Conservation (phyloP, 1,284 basidiomycete species). For the Taiwanofungus camphoratus region DNA sequence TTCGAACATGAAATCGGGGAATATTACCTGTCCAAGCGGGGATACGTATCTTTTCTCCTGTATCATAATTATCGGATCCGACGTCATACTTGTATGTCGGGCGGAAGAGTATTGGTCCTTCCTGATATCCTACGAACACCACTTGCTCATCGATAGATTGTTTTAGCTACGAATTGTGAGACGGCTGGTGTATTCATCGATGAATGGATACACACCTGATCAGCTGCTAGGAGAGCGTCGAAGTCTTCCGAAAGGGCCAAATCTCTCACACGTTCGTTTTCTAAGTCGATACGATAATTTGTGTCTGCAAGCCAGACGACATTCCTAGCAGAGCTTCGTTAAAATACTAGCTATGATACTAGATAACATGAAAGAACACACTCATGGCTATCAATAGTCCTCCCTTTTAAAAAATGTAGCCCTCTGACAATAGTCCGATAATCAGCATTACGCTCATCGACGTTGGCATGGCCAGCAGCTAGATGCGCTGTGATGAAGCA, state of each 20-base stretch:
- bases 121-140: conserved; percentile 82
- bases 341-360: neutral
- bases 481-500: conserved; percentile 97
- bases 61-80: conserved; percentile 85
- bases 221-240: conserved; percentile 70
- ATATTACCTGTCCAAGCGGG: conserved; percentile 92
- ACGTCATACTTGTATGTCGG: conserved; percentile 89
- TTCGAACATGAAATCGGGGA: neutral
- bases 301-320: conserved; percentile 93
- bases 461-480: conserved; percentile 87
- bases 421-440: conserved; percentile 84
- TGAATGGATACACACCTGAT: conserved; percentile 60
- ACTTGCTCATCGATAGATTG: conserved; percentile 63
- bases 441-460: conserved; percentile 90
- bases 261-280: conserved; percentile 75
- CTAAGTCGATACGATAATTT: conserved; percentile 90
- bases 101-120: conserved; percentile 83
- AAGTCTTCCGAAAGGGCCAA: conserved; percentile 62
- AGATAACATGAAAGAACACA: conserved; percentile 33
- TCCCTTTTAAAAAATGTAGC: conserved; percentile 84
- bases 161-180: conserved; percentile 45
- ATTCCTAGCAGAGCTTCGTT: conserved; percentile 43
- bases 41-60: conserved; percentile 93
- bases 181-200: conserved; percentile 1
- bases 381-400: conserved; percentile 88